Conservation (phyloP, 331 rosid genomes). For the Malus hybrid region DNA sequence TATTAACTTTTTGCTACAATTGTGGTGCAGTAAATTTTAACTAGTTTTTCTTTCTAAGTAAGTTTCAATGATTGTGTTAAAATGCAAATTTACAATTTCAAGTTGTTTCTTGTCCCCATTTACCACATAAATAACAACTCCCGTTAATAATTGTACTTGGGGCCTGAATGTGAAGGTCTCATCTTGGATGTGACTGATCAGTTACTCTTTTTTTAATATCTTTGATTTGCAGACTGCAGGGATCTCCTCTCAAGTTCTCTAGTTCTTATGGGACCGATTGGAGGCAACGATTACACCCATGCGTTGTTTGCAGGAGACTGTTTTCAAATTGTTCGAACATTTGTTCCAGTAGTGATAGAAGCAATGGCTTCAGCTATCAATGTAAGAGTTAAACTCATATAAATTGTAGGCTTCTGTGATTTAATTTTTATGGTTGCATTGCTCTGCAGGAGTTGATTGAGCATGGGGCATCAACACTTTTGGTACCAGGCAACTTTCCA, state of each 20-base stretch:
- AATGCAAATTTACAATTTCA: too few relatives aligned
- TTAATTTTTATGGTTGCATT: not conserved
- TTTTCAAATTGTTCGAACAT: not conserved
- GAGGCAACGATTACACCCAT: slow-evolving; percentile 47
- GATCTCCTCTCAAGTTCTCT: slow-evolving; percentile 24
- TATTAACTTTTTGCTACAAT: too few relatives aligned
- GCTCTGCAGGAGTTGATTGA: slow-evolving; percentile 34
- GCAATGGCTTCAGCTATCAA: not conserved
- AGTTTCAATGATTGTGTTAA: too few relatives aligned
- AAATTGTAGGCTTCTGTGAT: not conserved
- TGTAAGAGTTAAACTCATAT: not conserved
- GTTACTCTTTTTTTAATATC: not conserved
- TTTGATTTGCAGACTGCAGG: slow-evolving; percentile 33
- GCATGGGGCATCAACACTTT: slow-evolving; percentile 34
- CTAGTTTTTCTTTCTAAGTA: too few relatives aligned
- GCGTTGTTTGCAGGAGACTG: slow-evolving; percentile 12
- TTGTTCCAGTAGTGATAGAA: not conserved
- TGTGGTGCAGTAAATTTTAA: too few relatives aligned
- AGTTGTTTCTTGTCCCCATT: too few relatives aligned
- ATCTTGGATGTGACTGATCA: not conserved
- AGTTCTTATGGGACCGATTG: slow-evolving; percentile 57
- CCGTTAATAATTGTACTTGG: not conserved
- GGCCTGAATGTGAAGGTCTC: not conserved
- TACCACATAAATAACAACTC: too few relatives aligned
- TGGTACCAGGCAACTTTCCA: slow-evolving; percentile 48